Evolutionary conservation across 306 rosid species (phyloP), one percentile per base, ranked within the genome.

Genomic region (Trifolium pratense): DNA sequence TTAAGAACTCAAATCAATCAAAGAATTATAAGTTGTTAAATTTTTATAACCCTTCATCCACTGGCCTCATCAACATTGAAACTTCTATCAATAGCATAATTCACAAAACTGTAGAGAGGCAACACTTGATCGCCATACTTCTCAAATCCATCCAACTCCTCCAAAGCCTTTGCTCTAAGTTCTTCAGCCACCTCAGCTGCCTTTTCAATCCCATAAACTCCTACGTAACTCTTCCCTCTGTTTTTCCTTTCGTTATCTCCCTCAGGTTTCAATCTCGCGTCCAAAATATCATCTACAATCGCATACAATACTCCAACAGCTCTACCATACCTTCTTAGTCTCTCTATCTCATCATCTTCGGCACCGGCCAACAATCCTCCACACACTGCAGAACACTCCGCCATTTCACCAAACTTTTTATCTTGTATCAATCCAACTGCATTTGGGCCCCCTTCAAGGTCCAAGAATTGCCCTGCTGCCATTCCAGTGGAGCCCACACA

Each of bases 381-480:
- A 65, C 98, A 94, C 34, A 87, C 98, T 13, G 98, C 97, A 70
- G 97, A 94, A 73, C 94, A 91, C 81, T 88, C 92, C 9, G 91
- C 85, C 95, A 94, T 85, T 83, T 89, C 98, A n/a, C 98, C 98
- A 25, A 79, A 94, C 86, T 94, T 94, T 85, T 91, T 94, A 56
- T 94, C 96, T 63, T 89, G 95, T 74, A 88, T 89, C 4, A 89
- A 89, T 71, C 87, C 97, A 13, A 91, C 78, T 1, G 88, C 86
- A 62, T 84, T 80, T 3, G 96, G 85, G 2, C 86, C 88, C 1
- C 96, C 97, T 73, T 89, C 89, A 6, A 91, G 95, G 81, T 94
- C 98, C 7, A 89, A 84, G 80, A 91, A 89, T 80, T 94, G 97
- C 75, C 97, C 98, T 0, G 98, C 98, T 1, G 98, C 98, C 98